phyloP scores from a whole-genome alignment of 2,329 filamentous ascomycete species.

The Aspergillus tamarii region DNA sequence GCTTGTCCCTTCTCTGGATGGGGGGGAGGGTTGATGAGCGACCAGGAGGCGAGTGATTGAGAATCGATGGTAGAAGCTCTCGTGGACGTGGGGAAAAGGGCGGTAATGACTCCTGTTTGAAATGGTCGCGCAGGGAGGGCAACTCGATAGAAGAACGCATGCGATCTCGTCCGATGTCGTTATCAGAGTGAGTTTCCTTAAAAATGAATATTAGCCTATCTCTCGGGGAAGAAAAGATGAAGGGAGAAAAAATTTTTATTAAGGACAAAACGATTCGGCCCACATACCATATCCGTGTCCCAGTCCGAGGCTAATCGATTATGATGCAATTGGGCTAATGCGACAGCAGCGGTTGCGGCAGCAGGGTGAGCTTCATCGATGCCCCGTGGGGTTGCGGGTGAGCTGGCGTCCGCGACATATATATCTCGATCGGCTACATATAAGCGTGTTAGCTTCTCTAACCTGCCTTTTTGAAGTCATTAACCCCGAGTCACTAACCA shows the following conservation, averaged over 20 bases:
- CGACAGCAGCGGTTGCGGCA: slow-evolving; percentile 80
- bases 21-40: slow-evolving; percentile 88
- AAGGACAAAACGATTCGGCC: slow-evolving; percentile 32
- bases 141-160: slow-evolving; percentile 71
- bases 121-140: slow-evolving; percentile 67
- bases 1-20: slow-evolving; percentile 72
- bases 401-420: slow-evolving; percentile 69
- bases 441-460: slow-evolving; percentile 25
- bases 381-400: slow-evolving; percentile 69
- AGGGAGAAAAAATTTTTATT: no score
- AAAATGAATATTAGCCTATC: slow-evolving; percentile 6
- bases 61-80: slow-evolving; percentile 80
- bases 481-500: slow-evolving; percentile 36
- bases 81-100: slow-evolving; percentile 66
- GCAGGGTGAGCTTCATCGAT: slow-evolving; percentile 69
- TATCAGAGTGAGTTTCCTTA: slow-evolving; percentile 73
- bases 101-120: slow-evolving; percentile 75
- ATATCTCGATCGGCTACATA: slow-evolving; percentile 67
- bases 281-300: slow-evolving; percentile 75
- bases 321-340: slow-evolving; percentile 80
- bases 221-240: not conserved
- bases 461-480: not conserved
- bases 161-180: slow-evolving; percentile 65
- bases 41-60: slow-evolving; percentile 77
- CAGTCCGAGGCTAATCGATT: slow-evolving; percentile 76